phyloP scores from a whole-genome alignment of 2,329 filamentous ascomycete species.

The Aspergillus awamori region DNA sequence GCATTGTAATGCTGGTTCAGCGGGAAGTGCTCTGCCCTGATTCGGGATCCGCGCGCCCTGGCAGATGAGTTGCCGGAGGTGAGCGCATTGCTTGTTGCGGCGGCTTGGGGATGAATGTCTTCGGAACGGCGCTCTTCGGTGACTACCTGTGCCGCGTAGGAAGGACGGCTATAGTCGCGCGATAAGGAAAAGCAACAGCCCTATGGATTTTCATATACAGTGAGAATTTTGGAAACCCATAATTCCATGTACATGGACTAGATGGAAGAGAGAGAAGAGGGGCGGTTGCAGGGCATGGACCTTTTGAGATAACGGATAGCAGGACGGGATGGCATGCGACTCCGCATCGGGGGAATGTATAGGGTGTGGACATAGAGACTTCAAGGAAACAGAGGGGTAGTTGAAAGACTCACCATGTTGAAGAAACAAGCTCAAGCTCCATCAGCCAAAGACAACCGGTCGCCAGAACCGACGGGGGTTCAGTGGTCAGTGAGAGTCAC shows the following conservation, averaged over 20 bases:
- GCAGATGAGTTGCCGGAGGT: conserved; percentile 20
- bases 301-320: not conserved
- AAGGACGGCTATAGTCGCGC: conserved; percentile 34
- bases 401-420: conserved; percentile 4
- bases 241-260: not conserved
- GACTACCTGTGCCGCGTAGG: conserved; percentile 27
- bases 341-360: not conserved
- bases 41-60: conserved; percentile 18
- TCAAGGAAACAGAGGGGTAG: not conserved
- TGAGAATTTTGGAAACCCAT: not conserved
- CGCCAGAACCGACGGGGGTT: not conserved
- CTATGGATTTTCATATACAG: conserved; percentile 24
- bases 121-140: conserved; percentile 29
- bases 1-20: conserved; percentile 67
- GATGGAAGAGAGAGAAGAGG: not conserved
- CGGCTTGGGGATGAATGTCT: conserved; percentile 20
- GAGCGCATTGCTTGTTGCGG: conserved; percentile 16
- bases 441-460: conserved; percentile 3
- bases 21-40: conserved; percentile 29
- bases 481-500: not conserved
- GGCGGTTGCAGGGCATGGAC: not conserved
- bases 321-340: not conserved
- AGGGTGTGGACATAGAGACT: not conserved
- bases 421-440: conserved; percentile 6
- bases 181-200: conserved; percentile 46